Evolutionary conservation across 805 yeast genomes (phyloP).

Genomic region (Lipomyces chichibuensis): DNA sequence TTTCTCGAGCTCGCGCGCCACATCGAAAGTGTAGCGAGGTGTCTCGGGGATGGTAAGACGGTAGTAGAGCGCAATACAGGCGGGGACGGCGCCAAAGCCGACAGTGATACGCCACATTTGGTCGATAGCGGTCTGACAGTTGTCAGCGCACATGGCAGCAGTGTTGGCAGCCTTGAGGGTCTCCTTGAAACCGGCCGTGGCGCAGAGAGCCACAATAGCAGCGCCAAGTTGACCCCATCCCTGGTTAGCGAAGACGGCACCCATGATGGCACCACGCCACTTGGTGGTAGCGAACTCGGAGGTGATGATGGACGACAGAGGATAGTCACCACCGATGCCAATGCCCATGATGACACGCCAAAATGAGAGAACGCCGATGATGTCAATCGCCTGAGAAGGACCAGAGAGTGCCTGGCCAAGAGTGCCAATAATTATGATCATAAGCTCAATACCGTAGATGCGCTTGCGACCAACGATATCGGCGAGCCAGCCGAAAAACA

Average conservation of each 20-base stretch:
- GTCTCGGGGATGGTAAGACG: conserved; percentile 95
- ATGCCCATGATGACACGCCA: conserved; percentile 90
- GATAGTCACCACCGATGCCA: conserved; percentile 98
- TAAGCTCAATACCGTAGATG: conserved; percentile 84
- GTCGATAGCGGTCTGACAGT: conserved; percentile 78
- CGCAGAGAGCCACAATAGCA: conserved; percentile 78
- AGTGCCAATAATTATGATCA: conserved; percentile 80
- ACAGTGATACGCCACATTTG: conserved; percentile 92
- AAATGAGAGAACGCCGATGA: conserved; percentile 68
- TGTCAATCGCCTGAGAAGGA: conserved; percentile 47
- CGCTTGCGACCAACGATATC: conserved; percentile 84
- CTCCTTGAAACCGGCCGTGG: conserved; percentile 75
- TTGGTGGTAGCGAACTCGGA: conserved; percentile 91
- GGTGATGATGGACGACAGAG: conserved; percentile 88
- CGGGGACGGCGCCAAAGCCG: conserved; percentile 92
- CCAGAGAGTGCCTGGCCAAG: conserved; percentile 77
- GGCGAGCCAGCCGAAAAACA: conserved; percentile 80
- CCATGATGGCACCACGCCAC: conserved; percentile 98
- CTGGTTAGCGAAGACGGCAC: conserved; percentile 94
- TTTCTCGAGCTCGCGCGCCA: conserved; percentile 59
- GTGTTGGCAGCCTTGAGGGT: conserved; percentile 57
- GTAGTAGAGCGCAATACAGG: conserved; percentile 76
- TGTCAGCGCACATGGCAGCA: conserved; percentile 63
- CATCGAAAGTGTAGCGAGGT: conserved; percentile 86
- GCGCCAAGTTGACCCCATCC: conserved; percentile 94